Evolutionary conservation across 257 asterid genomes (phyloP).

Genomic region (Nicotiana knightiana): DNA sequence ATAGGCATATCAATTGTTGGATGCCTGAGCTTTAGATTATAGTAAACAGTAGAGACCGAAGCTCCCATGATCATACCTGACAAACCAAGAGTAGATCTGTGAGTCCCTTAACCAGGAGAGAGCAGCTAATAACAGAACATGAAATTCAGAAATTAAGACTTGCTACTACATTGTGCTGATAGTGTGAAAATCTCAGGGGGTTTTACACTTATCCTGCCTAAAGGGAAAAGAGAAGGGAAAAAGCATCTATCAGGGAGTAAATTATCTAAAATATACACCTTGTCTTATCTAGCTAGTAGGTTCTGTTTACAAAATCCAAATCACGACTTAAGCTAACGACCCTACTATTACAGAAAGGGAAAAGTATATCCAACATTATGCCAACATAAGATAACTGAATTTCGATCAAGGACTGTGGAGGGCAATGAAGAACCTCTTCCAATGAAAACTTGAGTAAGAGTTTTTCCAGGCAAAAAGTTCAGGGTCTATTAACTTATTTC

Average conservation of each 20-base stretch:
- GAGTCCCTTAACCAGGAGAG: conserved; percentile 8
- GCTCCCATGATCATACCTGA: conserved; percentile 99
- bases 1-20: conserved; percentile 92
- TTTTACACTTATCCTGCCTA: background rate
- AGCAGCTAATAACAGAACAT: background rate
- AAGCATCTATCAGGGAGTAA: background rate
- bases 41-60: conserved; percentile 83
- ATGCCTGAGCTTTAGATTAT: conserved; percentile 84
- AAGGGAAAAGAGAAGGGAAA: background rate
- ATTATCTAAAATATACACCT: background rate
- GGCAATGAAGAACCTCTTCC: background rate
- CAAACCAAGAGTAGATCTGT: conserved; percentile 12
- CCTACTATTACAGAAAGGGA: background rate
- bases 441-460: background rate
- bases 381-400: conserved; percentile 2
- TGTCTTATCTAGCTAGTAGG: background rate
- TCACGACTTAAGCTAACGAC: background rate
- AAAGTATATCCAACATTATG: background rate
- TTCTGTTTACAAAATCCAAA: background rate
- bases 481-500: background rate
- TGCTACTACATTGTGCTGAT: background rate
- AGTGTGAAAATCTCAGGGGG: background rate
- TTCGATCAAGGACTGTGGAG: background rate
- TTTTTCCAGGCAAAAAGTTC: background rate
- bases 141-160: background rate